phyloP scores from a whole-genome alignment of 306 rosid species.

The Senna tora region DNA sequence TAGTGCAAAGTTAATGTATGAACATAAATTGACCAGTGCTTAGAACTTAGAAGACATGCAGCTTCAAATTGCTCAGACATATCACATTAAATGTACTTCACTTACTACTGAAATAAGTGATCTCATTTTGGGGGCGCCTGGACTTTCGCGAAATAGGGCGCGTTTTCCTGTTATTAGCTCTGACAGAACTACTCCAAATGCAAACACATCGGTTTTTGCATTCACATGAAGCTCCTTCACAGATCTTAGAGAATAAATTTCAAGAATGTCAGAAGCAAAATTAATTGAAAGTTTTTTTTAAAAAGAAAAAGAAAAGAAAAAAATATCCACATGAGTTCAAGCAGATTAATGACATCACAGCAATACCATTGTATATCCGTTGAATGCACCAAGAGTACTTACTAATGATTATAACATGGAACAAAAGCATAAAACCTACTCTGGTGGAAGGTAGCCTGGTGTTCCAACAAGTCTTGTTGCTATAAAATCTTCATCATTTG shows the following conservation, averaged over 20 bases:
- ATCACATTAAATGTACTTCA: background rate
- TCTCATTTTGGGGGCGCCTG: conserved; percentile 55
- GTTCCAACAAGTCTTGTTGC: conserved; percentile 81
- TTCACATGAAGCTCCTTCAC: conserved; percentile 87
- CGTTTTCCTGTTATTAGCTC: conserved; percentile 76
- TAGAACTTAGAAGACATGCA: background rate
- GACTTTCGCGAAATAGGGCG: conserved; percentile 60
- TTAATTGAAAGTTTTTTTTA: background rate
- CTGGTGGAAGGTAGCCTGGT: conserved; percentile 91
- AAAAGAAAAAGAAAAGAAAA: no score
- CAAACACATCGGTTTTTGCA: conserved; percentile 73
- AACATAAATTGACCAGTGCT: conserved; percentile 1
- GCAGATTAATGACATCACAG: background rate
- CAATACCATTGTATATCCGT: background rate
- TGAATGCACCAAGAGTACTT: no score
- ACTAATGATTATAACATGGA: background rate
- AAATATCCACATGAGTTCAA: background rate
- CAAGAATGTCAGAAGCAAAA: conserved; percentile 13
- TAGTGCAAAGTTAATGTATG: background rate
- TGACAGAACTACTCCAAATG: conserved; percentile 74
- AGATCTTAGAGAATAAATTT: conserved; percentile 48
- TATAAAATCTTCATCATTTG: conserved; percentile 58
- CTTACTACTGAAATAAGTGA: conserved; percentile 64
- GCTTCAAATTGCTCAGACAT: no score
- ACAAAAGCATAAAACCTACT: conserved; percentile 46